phyloP scores from a whole-genome alignment of 306 rosid genomes.

The Alnus glutinosa region DNA sequence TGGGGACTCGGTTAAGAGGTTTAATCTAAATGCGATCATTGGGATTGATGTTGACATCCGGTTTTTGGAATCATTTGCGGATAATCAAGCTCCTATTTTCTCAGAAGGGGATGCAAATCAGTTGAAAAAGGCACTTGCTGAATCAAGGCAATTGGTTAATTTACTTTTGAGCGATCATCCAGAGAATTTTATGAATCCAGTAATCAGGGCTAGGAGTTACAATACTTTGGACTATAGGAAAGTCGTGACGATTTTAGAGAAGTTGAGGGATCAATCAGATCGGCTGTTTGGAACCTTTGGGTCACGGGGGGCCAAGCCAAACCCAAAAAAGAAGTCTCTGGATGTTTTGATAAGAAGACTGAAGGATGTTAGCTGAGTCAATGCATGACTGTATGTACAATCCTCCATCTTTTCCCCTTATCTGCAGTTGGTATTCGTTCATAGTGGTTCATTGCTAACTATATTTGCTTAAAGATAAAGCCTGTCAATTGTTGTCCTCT shows the following conservation, averaged over 20 bases:
- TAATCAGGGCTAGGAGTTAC: slow-evolving; percentile 95
- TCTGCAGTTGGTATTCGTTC: slow-evolving; percentile 43
- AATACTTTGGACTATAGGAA: slow-evolving; percentile 76
- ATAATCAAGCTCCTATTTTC: slow-evolving; percentile 68
- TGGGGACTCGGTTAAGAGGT: slow-evolving; percentile 84
- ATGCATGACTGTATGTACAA: slow-evolving; percentile 48
- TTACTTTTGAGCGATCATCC: slow-evolving; percentile 92
- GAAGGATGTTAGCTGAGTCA: slow-evolving; percentile 75
- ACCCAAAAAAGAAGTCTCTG: slow-evolving; percentile 91
- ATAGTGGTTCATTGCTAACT: slow-evolving; percentile 47
- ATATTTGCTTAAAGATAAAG: slow-evolving; percentile 36
- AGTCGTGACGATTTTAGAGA: slow-evolving; percentile 78
- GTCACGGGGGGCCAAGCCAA: slow-evolving; percentile 81
- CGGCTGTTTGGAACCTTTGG: slow-evolving; percentile 93
- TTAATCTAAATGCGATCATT: slow-evolving; percentile 63
- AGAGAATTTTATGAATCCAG: slow-evolving; percentile 87
- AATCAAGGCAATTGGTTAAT: slow-evolving; percentile 75
- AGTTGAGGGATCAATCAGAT: slow-evolving; percentile 86
- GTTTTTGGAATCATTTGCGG: slow-evolving; percentile 87
- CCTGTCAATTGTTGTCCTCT: slow-evolving; percentile 31
- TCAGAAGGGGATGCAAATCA: slow-evolving; percentile 77
- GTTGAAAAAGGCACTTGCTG: slow-evolving; percentile 69
- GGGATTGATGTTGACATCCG: slow-evolving; percentile 85
- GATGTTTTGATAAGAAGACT: slow-evolving; percentile 84
- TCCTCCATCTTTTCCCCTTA: slow-evolving; percentile 32